Evolutionary conservation across 495 filamentous ascomycete species (phyloP), one percentile per base, ranked within the genome.

Genomic region (Aspergillus olivimuriae): DNA sequence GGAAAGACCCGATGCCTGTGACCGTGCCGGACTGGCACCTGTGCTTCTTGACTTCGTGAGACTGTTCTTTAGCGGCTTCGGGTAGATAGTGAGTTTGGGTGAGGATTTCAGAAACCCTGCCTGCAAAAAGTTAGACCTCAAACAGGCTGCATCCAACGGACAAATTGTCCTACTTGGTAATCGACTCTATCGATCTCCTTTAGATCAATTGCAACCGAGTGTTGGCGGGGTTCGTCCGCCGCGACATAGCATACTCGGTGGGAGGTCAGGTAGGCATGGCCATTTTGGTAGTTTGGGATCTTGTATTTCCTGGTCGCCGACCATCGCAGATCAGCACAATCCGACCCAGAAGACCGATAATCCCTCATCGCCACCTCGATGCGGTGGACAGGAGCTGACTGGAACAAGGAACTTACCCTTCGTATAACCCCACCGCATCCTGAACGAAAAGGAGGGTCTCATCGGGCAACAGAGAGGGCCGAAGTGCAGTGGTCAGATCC

Each of bases 251-350:
- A 97, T 35, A 87, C 82, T 32, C 92, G 83, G 60, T 97, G 89
- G 6, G 91, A 92, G 16, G 92, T 97, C 52, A 99, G 68, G 58
- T 99, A 99, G 31, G 89, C 86, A 68, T 95, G 89, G 50, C 92
- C 92, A 70, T 95, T 86, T 56, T 99, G 94, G 32, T 88, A 85
- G 50, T 87, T 80, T n/a, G 89, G 84, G 39, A 97, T 78, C 67
- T 97, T 97, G 73, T 80, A 90, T 70, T 95, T 97, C 46, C 90
- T 95, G 48, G n/a, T n/a, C n/a, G n/a, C n/a, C n/a, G n/a, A n/a
- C n/a, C n/a, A n/a, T n/a, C n/a, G n/a, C n/a, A n/a, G n/a, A n/a
- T 18, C 9, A 12, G 40, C 18, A 33, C 16, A 12, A n/a, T n/a
- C n/a, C n/a, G n/a, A n/a, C n/a, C n/a, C n/a, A n/a, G n/a, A n/a